These are phyloP conservation scores for Corynascus novoguineensis DNA, from an alignment of 495 filamentous ascomycete species.

Conservation along the genomic window DNA sequence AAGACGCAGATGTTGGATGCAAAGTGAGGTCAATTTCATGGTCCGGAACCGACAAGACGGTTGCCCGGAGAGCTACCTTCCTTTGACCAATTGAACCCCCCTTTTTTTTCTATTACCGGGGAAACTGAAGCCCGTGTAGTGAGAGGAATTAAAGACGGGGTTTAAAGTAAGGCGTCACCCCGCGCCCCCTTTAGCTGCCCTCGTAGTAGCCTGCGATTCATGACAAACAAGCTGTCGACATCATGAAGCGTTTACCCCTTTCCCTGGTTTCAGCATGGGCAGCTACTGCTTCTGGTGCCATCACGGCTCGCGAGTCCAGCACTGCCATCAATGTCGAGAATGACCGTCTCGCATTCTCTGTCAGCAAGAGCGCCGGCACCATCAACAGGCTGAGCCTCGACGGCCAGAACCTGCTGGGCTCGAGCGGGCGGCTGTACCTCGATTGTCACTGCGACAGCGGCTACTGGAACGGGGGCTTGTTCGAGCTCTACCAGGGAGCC, in stretches of 20 bases:
- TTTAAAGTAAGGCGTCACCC: not conserved
- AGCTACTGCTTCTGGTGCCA: not conserved
- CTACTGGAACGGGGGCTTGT: not conserved
- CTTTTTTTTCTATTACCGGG: no score
- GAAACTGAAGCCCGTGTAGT: not conserved
- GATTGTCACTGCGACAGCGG: constrained; percentile 6
- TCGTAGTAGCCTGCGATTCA: not conserved
- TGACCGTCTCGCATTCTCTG: not conserved
- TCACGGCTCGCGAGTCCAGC: not conserved
- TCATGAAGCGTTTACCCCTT: not conserved
- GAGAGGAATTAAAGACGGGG: not conserved
- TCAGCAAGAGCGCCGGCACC: not conserved
- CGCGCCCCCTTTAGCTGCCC: no score
- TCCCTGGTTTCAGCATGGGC: not conserved
- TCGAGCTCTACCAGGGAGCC: not conserved
- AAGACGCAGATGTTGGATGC: not conserved
- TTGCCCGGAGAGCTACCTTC: not conserved
- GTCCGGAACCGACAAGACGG: not conserved
- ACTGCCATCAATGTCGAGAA: not conserved
- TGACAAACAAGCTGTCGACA: not conserved
- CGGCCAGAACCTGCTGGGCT: not conserved
- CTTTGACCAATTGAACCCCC: not conserved
- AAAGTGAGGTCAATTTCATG: not conserved
- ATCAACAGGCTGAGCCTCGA: not conserved
- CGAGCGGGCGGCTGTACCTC: not conserved